Evolutionary conservation across 2,329 filamentous ascomycete genomes (phyloP), one percentile per base, ranked within the genome.

Genomic region (Byssoonygena ceratinophila): DNA sequence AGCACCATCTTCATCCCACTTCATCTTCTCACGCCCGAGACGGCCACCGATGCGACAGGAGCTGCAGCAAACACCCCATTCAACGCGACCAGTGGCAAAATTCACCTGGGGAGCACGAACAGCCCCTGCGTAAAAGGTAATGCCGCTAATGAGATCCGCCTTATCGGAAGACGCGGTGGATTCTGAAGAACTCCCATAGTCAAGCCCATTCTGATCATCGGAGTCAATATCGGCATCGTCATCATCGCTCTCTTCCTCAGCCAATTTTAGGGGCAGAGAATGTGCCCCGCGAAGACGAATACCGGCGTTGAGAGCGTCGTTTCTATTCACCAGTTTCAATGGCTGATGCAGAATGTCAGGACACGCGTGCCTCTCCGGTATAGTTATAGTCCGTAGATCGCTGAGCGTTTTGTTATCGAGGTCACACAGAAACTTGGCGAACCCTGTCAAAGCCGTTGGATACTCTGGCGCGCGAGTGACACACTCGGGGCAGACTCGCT

Each of bases 401-500:
- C 31, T 9, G 14, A 51, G 18, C 9, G 40, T 45, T 3, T 37
- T 18, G 18, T 37, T 29, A 20, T 45, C 22, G 27, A 51, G 49
- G 3, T 20, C 40, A 36, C 49, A 51, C 5, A 51, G 20, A n/a
- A 9, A 36, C 9, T 39, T 27, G 20, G 31, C 49, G 9, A 51
- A 51, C 22, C 32, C 32, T 4, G 32, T 22, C 3, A 51, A 39
- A 4, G 39, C 29, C 1, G 40, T 45, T 2, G 40, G 49, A 20
- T 45, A 51, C 18, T 25, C 18, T 27, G 39, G 39, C 9, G 2
- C 8, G 7, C 14, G 40, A 2, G 31, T 45, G 23, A 68, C 56
- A 45, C 66, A 68, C 41, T 60, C 54, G 23, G 59, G 61, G 53
- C 65, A 69, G 41, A 61, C 54, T 48, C 66, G 61, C 49, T 66